Percentiles rank a stretch among this genome's conserved stretches.
Evolutionary conservation across 1,139 yeast genomes (phyloP).

Genomic region (Saccharomyces uvarum): DNA sequence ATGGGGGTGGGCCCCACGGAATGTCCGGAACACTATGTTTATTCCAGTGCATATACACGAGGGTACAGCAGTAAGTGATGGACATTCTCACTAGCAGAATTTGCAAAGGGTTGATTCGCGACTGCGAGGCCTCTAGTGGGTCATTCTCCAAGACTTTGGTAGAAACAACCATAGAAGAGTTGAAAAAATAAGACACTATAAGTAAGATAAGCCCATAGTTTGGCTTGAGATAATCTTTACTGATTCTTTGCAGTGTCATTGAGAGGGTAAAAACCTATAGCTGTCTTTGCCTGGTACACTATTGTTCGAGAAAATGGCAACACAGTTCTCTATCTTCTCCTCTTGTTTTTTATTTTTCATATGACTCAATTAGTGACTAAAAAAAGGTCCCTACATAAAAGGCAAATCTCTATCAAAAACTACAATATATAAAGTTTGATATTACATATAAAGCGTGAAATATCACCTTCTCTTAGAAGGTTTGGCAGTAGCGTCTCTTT

Average conservation of each 20-base stretch:
- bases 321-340: not conserved
- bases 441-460: not conserved
- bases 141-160: conserved; percentile 61
- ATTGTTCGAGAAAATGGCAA: not conserved
- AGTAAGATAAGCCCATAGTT: conserved; percentile 40
- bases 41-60: conserved; percentile 46
- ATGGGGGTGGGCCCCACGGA: conserved; percentile 61
- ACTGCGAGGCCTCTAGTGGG: conserved; percentile 32
- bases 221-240: conserved; percentile 4
- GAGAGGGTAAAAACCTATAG: not conserved
- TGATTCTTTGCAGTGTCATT: not conserved
- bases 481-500: conserved; percentile 51
- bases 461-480: conserved; percentile 32
- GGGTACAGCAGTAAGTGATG: conserved; percentile 55
- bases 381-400: not conserved
- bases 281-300: not conserved
- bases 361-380: not conserved
- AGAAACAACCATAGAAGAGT: conserved; percentile 61
- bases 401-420: not conserved
- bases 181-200: conserved; percentile 53
- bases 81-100: conserved; percentile 70
- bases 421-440: not conserved
- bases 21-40: conserved; percentile 45
- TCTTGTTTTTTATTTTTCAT: too few species aligned
- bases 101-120: conserved; percentile 59